These are phyloP conservation scores for Pestalotiopsis sp. DNA, from an alignment of 2,329 filamentous ascomycete genomes.

Conservation along the genomic window DNA sequence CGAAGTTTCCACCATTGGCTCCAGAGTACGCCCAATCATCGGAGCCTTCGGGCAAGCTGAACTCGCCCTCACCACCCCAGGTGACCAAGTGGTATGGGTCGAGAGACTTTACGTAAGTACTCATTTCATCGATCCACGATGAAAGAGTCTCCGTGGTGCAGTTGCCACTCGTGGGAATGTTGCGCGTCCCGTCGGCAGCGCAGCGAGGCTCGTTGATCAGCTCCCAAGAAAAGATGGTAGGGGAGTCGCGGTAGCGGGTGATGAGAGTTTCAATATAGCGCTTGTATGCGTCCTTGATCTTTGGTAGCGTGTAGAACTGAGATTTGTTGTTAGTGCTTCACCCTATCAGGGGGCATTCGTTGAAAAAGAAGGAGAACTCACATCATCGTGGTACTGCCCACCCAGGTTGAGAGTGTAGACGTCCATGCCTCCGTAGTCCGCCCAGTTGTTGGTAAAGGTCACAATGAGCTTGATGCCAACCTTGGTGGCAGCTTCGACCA, in stretches of 20 bases:
- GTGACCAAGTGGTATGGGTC: constrained; percentile 57
- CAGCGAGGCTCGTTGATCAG: constrained; percentile 64
- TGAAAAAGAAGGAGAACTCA: constrained; percentile 22
- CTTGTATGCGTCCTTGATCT: constrained; percentile 55
- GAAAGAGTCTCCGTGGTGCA: constrained; percentile 46
- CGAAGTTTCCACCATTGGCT: constrained; percentile 55
- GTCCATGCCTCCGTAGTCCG: constrained; percentile 62
- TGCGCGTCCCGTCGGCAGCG: constrained; percentile 46
- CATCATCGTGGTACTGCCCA: constrained; percentile 52
- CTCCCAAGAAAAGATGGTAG: constrained; percentile 69
- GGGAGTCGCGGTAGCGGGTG: constrained; percentile 58
- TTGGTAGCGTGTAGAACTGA: constrained; percentile 49
- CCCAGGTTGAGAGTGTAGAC: constrained; percentile 60
- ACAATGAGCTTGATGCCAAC: constrained; percentile 55
- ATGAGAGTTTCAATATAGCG: constrained; percentile 63
- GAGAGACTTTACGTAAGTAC: constrained; percentile 53
- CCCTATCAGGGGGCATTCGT: no score
- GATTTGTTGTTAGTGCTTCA: no score
- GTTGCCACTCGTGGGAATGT: constrained; percentile 42
- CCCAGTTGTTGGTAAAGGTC: constrained; percentile 61
- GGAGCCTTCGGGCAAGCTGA: constrained; percentile 40
- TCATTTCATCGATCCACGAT: constrained; percentile 56
- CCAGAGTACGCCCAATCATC: constrained; percentile 50
- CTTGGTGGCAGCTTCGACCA: constrained; percentile 51
- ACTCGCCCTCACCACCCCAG: constrained; percentile 61